Percentiles rank a stretch among this genome's conserved stretches.
Conservation (phyloP, 345 rosid species). For the Mercurialis annua region DNA sequence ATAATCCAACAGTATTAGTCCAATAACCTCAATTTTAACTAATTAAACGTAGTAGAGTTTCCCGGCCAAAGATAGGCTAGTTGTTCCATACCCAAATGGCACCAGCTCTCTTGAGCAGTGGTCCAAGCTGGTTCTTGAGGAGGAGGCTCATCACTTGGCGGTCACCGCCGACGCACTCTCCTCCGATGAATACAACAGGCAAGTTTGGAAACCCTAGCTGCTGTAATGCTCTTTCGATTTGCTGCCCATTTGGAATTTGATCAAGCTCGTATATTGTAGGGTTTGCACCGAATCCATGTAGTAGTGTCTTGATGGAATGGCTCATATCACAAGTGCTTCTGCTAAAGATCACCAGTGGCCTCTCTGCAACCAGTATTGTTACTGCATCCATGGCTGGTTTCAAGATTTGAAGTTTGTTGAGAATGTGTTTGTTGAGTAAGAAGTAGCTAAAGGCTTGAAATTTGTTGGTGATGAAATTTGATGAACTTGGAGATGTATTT, state of each 20-base stretch:
- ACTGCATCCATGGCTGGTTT: slow-evolving; percentile 42
- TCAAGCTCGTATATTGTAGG: slow-evolving; percentile 71
- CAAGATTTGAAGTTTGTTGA: no score
- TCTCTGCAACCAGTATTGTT: slow-evolving; percentile 52
- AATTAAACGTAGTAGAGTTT: no score
- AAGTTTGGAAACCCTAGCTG: slow-evolving; percentile 54
- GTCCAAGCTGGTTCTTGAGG: slow-evolving; percentile 57
- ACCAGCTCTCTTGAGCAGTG: slow-evolving; percentile 64
- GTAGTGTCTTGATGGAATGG: slow-evolving; percentile 58
- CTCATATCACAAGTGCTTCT: slow-evolving; percentile 73
- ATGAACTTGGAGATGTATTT: no score
- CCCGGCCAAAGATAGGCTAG: no score
- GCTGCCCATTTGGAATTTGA: slow-evolving; percentile 49
- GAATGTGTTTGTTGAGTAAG: no score
- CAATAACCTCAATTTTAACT: no score
- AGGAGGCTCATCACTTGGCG: slow-evolving; percentile 70
- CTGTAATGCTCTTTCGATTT: slow-evolving; percentile 51
- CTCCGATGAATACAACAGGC: slow-evolving; percentile 83
- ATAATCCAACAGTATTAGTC: no score
- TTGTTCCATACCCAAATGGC: slow-evolving; percentile 73
- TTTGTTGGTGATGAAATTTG: no score
- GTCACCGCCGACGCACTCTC: slow-evolving; percentile 68
- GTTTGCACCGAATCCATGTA: slow-evolving; percentile 69
- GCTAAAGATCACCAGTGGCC: slow-evolving; percentile 83
- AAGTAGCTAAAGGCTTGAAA: no score